Evolutionary conservation across 202 grass and related monocot genomes (phyloP), one percentile per base, ranked within the genome.

Genomic region (Cymbopogon flexuosus): DNA sequence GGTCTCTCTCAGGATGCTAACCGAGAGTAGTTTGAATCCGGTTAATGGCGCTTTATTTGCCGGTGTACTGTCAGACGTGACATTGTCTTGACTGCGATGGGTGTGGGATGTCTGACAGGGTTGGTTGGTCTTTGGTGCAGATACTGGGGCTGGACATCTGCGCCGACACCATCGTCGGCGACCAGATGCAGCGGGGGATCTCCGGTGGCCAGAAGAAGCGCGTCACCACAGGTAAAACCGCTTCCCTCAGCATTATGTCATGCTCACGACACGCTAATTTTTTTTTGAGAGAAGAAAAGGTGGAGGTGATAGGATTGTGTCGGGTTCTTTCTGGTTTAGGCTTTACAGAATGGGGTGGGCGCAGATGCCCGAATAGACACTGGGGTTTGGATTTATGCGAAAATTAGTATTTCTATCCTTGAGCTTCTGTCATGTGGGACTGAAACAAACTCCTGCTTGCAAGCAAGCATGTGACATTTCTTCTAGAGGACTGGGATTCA

Each of bases 131-230:
- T 19, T 59, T 73, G 34, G 63, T 31, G 73, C 88, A 99, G 96
- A 95, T 99, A 81, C 92, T 99, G 47, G 96, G 96, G 12, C 51
- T 99, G 67, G 96, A 99, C 80, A 96, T 99, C 31, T 99, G 96
- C 72, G 96, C 92, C 2, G 92, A 99, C 81, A 99, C 92, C 10
- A 90, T 99, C 60, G 92, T 99, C 1, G 96, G 96, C 65, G 96
- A 99, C 70, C 90, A 99, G 82, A 99, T 96, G 96, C 92, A 93
- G 77, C 61, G 96, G 63, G 96, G 96, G 5, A 96, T 99, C 71
- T 99, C 96, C 6, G 96, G 96, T 0, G 96, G 96, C 61, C 96
- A 99, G 79, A 93, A 93, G 92, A 95, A 99, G 72, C 92, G 96
- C 16, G 96, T 99, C 84, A 99, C 96, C 37, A 99, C 96, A 18